phyloP scores from a whole-genome alignment of 768 basidiomycete species.

The Agrocybe praecox region DNA sequence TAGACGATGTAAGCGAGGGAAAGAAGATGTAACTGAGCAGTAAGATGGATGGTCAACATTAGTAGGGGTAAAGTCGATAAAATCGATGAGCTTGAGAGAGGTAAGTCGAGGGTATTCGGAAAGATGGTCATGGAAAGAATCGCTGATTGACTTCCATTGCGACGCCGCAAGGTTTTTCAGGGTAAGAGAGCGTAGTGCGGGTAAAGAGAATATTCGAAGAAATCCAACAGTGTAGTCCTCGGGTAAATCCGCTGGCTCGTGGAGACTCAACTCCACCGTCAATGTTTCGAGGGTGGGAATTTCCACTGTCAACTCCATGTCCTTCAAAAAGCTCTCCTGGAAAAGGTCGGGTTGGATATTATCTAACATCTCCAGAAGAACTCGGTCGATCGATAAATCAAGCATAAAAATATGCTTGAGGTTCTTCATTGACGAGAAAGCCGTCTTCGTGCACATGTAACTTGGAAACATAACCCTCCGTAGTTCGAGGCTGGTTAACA shows the following conservation, averaged over 20 bases:
- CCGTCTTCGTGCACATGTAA: slow-evolving; percentile 14
- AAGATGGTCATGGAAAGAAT: slow-evolving; percentile 7
- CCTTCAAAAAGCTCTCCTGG: background rate
- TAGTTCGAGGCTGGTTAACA: slow-evolving; percentile 27
- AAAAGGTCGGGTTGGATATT: slow-evolving; percentile 8
- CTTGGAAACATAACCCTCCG: slow-evolving; percentile 21
- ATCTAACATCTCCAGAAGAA: slow-evolving; percentile 15
- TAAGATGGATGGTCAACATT: slow-evolving; percentile 1
- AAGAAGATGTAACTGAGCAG: slow-evolving; percentile 18
- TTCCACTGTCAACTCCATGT: slow-evolving; percentile 11
- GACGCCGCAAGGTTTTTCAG: slow-evolving; percentile 16
- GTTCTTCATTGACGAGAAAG: slow-evolving; percentile 21
- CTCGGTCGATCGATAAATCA: slow-evolving; percentile 19
- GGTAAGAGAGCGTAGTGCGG: slow-evolving; percentile 13
- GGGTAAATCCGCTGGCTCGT: background rate
- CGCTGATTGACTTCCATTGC: slow-evolving; percentile 15
- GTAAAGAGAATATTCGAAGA: slow-evolving; percentile 19
- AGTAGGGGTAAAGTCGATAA: slow-evolving; percentile 15
- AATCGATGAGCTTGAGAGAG: slow-evolving; percentile 23
- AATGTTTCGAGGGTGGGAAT: slow-evolving; percentile 25
- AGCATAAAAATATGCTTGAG: slow-evolving; percentile 25
- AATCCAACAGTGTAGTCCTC: slow-evolving; percentile 23
- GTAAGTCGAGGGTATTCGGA: slow-evolving; percentile 20
- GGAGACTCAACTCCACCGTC: slow-evolving; percentile 18
- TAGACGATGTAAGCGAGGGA: slow-evolving; percentile 27